phyloP scores from a whole-genome alignment of 2,329 filamentous ascomycete genomes.

The Esteya vermicola region DNA sequence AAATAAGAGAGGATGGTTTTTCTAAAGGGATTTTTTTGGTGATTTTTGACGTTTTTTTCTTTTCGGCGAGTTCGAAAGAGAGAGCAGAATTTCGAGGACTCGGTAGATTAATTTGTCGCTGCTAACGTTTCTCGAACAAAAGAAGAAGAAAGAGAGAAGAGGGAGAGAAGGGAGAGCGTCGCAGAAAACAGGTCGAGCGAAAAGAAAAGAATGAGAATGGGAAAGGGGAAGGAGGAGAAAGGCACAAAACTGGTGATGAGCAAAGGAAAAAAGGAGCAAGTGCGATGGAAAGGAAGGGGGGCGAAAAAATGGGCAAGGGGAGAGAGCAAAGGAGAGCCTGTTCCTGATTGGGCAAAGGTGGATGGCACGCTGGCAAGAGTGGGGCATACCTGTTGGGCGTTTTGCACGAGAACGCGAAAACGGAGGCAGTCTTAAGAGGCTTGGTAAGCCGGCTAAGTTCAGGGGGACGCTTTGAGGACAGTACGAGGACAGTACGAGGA shows the following conservation, averaged over 20 bases:
- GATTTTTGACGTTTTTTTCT: neutral
- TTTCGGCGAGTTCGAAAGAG: neutral
- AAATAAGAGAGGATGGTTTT: neutral
- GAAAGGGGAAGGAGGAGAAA: slow-evolving; percentile 1
- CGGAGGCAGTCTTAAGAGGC: too few relatives aligned
- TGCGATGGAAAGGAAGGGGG: slow-evolving; percentile 3
- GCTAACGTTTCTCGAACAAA: slow-evolving; percentile 2
- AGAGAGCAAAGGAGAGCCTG: neutral
- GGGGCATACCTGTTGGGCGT: neutral
- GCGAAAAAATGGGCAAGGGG: slow-evolving; percentile 1
- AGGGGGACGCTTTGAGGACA: too few relatives aligned
- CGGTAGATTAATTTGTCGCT: too few relatives aligned
- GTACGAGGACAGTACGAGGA: too few relatives aligned
- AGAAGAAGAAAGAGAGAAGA: slow-evolving; percentile 1
- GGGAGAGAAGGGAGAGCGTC: slow-evolving; percentile 1
- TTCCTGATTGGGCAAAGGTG: neutral
- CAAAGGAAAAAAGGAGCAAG: slow-evolving; percentile 1
- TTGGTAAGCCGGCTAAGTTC: too few relatives aligned
- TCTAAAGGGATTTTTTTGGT: neutral
- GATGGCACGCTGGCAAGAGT: slow-evolving; percentile 1
- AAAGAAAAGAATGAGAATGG: slow-evolving; percentile 6
- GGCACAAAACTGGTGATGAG: neutral
- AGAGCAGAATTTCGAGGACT: neutral
- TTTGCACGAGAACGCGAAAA: neutral
- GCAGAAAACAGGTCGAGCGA: slow-evolving; percentile 14